Conservation (phyloP, 768 basidiomycete species). For the Fomitopsis serialis region DNA sequence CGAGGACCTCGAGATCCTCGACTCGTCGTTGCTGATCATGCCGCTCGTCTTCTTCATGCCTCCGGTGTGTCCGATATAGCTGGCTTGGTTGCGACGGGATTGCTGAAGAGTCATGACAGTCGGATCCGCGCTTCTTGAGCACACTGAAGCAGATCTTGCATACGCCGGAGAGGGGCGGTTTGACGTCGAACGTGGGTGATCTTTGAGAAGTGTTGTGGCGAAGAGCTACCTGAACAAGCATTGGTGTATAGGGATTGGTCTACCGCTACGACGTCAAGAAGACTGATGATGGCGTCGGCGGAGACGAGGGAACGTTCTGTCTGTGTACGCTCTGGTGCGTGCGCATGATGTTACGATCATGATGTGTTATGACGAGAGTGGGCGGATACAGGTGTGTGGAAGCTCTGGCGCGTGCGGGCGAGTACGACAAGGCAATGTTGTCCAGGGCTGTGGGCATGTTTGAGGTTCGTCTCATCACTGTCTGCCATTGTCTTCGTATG, state of each 20-base stretch:
- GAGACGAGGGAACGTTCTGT: constrained; percentile 93
- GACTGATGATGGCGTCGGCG: constrained; percentile 91
- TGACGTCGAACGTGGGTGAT: constrained; percentile 73
- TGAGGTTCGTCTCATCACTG: constrained; percentile 46
- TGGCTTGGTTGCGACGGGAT: neutral
- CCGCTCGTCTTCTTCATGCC: constrained; percentile 91
- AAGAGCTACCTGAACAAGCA: neutral
- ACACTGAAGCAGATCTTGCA: constrained; percentile 82
- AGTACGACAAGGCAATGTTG: constrained; percentile 65
- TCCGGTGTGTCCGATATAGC: constrained; percentile 41
- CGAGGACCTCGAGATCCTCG: constrained; percentile 76
- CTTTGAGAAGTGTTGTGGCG: no score
- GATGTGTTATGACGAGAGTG: neutral
- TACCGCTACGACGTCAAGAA: constrained; percentile 86
- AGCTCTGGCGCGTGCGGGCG: constrained; percentile 82
- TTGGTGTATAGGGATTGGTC: constrained; percentile 60
- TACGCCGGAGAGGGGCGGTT: constrained; percentile 84
- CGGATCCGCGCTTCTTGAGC: constrained; percentile 83
- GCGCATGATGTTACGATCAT: neutral
- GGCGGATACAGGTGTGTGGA: constrained; percentile 64
- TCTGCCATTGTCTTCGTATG: neutral
- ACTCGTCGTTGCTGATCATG: constrained; percentile 89
- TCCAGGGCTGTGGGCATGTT: constrained; percentile 79
- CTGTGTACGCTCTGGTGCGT: constrained; percentile 75
- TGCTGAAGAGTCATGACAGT: constrained; percentile 31